A percentile compares a stretch with the other conserved stretches of the same genome.
These are phyloP conservation scores for Chimonanthus praecox DNA, from an alignment of 164 flowering plant genomes.

Conservation along the genomic window DNA sequence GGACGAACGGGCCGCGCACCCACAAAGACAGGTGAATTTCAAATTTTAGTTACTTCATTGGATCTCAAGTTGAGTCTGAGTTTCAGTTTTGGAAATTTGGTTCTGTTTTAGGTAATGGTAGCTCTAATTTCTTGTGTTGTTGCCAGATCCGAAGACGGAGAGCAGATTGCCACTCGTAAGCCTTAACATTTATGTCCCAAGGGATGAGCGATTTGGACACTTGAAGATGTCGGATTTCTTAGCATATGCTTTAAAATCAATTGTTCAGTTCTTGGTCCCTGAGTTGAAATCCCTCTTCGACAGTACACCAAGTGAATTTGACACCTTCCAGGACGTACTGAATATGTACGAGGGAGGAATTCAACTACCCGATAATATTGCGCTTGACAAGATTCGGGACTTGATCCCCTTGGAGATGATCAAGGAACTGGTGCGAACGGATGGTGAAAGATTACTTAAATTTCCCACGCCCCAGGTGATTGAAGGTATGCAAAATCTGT, in stretches of 20 bases:
- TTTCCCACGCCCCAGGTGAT: slow-evolving; percentile 81
- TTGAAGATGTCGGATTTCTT: slow-evolving; percentile 88
- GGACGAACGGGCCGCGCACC: slow-evolving; percentile 74
- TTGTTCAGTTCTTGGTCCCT: slow-evolving; percentile 60
- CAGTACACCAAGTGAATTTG: slow-evolving; percentile 69
- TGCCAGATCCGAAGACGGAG: slow-evolving; percentile 60
- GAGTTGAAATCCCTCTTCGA: slow-evolving; percentile 48
- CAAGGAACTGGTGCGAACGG: slow-evolving; percentile 60
- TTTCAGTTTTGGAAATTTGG: no score
- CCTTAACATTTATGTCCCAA: slow-evolving; percentile 75
- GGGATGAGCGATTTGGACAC: slow-evolving; percentile 76
- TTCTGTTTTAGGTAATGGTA: no score
- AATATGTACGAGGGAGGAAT: slow-evolving; percentile 65
- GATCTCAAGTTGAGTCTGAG: no score
- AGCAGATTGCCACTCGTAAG: slow-evolving; percentile 57
- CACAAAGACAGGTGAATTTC: slow-evolving; percentile 41
- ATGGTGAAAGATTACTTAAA: slow-evolving; percentile 59
- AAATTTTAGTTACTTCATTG: no score
- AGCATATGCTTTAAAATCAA: slow-evolving; percentile 60
- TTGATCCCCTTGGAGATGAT: slow-evolving; percentile 62
- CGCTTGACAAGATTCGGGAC: slow-evolving; percentile 26
- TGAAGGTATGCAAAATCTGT: slow-evolving; percentile 14
- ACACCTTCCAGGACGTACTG: slow-evolving; percentile 57
- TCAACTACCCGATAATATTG: slow-evolving; percentile 32
- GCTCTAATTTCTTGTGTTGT: background rate